Evolutionary conservation across 1,284 basidiomycete species (phyloP), one percentile per base, ranked within the genome.

Genomic region (Calocybe gambosa): DNA sequence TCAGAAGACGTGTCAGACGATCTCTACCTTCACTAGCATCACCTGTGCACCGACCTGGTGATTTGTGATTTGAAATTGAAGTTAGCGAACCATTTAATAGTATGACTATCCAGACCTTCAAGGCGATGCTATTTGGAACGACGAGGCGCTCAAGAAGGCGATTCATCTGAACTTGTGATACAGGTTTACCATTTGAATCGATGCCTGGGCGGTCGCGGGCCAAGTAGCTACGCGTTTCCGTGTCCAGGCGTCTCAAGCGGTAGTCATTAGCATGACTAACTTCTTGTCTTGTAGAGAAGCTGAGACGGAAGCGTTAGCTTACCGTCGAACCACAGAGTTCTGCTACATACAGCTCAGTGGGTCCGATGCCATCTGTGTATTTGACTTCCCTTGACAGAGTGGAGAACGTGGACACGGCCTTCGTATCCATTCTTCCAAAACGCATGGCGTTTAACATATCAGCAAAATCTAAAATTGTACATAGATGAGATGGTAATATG

Each of bases 381-480:
- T 60, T 54, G 42, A 80, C 73, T 18, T 71, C 64, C 13, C 89
- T 74, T 2, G 75, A 70, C 5, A 95, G 69, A 1, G 64, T 59
- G 45, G 69, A 71, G 69, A 94, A 93, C 19, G 70, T 74, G 4
- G 62, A 47, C 45, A 85, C 77, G 0, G 85, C 85, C 4, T 66
- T 61, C 5, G 62, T 52, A 5, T 78, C 70, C 45, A 93, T 65
- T n/a, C 61, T 62, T 3, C 93, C 93, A 52, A 87, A 90, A 16
- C 93, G 81, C 89, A 95, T 92, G 58, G 91, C 87, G 62, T 93
- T 94, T 39, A 96, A 73, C 83, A 95, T 91, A 60, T 87, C 74
- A 46, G 93, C 79, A 60, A 96, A 94, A 18, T 74, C 90, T 92
- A 55, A 16, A 42, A 34, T 10, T 6, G 34, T 23, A n/a, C 13